phyloP scores from a whole-genome alignment of 2,329 filamentous ascomycete species.

The Ramularia collo-cygni region DNA sequence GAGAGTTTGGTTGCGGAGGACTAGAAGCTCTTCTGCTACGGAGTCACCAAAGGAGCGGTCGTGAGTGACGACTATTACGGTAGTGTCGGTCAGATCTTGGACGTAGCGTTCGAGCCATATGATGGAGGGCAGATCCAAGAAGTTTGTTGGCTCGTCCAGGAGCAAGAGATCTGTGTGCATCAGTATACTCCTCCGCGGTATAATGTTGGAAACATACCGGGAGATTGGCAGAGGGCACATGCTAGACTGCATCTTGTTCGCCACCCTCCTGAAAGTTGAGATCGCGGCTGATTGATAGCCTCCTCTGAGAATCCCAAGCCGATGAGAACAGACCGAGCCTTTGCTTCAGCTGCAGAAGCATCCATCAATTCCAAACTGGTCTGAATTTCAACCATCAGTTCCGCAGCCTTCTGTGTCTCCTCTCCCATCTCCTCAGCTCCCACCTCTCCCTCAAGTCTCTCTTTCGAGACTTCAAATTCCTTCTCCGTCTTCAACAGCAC shows the following conservation, averaged over 20 bases:
- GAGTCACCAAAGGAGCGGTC: conserved; percentile 74
- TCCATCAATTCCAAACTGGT: conserved; percentile 54
- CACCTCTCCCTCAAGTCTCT: conserved; percentile 40
- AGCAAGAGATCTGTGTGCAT: conserved; percentile 62
- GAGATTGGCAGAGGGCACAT: conserved; percentile 58
- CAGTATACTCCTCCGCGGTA: too few relatives aligned
- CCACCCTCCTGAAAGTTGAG: conserved; percentile 63
- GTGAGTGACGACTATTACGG: conserved; percentile 74
- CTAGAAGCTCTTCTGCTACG: conserved; percentile 67
- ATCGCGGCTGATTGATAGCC: conserved; percentile 53
- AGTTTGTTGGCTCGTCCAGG: conserved; percentile 83
- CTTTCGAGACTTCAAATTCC: conserved; percentile 43
- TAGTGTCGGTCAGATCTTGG: conserved; percentile 50
- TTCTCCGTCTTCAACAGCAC: conserved; percentile 63
- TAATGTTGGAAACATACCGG: too few relatives aligned
- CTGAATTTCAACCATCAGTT: conserved; percentile 64
- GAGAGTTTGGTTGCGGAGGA: conserved; percentile 65
- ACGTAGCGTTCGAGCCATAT: conserved; percentile 78
- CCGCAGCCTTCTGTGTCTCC: conserved; percentile 63
- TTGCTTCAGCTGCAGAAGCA: conserved; percentile 43
- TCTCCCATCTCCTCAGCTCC: conserved; percentile 49
- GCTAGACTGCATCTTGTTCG: conserved; percentile 38
- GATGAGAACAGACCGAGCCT: conserved; percentile 58
- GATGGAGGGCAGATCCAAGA: conserved; percentile 73
- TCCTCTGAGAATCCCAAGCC: conserved; percentile 66